Conservation (phyloP, 75 land plant species). For the Selaginella tamariscina region DNA sequence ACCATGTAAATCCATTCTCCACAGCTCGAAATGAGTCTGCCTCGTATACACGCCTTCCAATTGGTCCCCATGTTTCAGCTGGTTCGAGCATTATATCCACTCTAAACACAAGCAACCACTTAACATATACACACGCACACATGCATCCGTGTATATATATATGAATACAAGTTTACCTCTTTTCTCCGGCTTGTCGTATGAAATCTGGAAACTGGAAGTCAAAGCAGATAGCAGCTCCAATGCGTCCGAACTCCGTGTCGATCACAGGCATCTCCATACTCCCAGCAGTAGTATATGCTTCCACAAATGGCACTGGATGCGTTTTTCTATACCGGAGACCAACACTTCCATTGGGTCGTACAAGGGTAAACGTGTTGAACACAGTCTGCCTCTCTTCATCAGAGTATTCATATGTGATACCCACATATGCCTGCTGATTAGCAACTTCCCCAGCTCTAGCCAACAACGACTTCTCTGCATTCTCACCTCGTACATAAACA, state of each 20-base stretch:
- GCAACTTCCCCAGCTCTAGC: no score
- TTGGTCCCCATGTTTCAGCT: constrained; percentile 14
- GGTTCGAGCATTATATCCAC: constrained; percentile 17
- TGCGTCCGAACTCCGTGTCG: constrained; percentile 10
- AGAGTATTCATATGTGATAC: constrained; percentile 1
- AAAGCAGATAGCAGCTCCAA: constrained; percentile 17
- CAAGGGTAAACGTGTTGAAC: constrained; percentile 4
- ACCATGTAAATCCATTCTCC: constrained; percentile 21
- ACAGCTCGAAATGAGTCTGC: constrained; percentile 13
- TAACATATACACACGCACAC: no score
- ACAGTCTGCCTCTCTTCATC: background rate
- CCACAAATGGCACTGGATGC: constrained; percentile 15
- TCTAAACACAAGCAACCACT: background rate
- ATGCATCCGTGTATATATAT: no score
- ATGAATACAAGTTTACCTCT: no score
- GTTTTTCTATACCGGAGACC: constrained; percentile 11
- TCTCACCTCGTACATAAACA: constrained; percentile 11
- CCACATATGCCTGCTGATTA: constrained; percentile 11
- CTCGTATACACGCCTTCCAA: background rate
- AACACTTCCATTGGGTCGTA: constrained; percentile 10
- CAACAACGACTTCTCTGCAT: constrained; percentile 8
- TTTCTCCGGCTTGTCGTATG: no score
- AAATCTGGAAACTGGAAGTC: constrained; percentile 15
- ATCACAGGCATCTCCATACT: background rate
- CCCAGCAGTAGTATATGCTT: constrained; percentile 5